Conservation (phyloP, 768 basidiomycete genomes). For the Amanita rubescens region DNA sequence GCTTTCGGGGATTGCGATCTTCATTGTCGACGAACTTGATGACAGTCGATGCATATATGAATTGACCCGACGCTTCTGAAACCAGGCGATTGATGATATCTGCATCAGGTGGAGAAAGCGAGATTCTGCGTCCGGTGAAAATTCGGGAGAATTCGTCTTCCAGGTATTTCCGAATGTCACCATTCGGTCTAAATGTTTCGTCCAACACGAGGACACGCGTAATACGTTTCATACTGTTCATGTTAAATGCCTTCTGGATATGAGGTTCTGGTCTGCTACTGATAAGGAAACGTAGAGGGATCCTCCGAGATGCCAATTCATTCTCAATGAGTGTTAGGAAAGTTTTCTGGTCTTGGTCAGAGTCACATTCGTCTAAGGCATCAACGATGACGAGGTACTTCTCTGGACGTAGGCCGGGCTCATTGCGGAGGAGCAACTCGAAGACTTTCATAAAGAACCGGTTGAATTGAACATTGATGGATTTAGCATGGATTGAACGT, state of each 20-base stretch:
- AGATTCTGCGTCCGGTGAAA: not conserved
- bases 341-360: not conserved
- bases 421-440: not conserved
- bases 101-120: too few species aligned
- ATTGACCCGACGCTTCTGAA: constrained; percentile 13
- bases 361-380: not conserved
- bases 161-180: not conserved
- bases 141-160: not conserved
- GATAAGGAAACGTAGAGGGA: not conserved
- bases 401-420: not conserved
- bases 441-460: not conserved
- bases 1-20: not conserved
- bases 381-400: not conserved
- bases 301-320: not conserved
- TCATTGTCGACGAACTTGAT: not conserved
- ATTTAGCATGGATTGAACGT: not conserved
- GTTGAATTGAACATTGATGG: not conserved
- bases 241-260: not conserved
- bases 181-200: not conserved
- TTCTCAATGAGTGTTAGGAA: not conserved
- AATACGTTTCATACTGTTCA: not conserved
- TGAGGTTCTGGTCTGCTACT: not conserved
- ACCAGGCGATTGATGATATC: not conserved
- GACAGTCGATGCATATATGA: constrained; percentile 21
- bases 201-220: not conserved